Percentiles rank a stretch among this genome's conserved stretches.
These are phyloP conservation scores for Aquilaria sinensis DNA, from an alignment of 345 rosid species.

Conservation along the genomic window DNA sequence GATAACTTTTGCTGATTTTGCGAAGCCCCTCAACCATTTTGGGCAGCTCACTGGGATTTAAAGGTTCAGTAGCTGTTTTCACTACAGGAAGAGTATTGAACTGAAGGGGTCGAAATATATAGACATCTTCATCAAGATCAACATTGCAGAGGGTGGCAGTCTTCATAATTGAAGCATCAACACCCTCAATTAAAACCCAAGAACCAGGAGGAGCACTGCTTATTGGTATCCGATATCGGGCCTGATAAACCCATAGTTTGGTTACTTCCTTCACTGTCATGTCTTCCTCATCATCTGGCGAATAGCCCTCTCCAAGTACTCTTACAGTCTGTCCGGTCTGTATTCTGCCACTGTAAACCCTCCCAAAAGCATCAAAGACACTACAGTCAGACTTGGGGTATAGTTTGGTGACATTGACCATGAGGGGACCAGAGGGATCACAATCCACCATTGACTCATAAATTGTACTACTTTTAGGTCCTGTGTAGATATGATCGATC, in stretches of 20 bases:
- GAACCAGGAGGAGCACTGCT: slow-evolving; percentile 98
- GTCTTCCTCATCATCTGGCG: slow-evolving; percentile 97
- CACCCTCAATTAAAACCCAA: slow-evolving; percentile 97
- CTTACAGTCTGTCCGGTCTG: slow-evolving; percentile 90
- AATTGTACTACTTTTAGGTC: slow-evolving; percentile 62
- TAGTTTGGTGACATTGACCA: slow-evolving; percentile 92
- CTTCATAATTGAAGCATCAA: slow-evolving; percentile 95
- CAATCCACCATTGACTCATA: slow-evolving; percentile 82
- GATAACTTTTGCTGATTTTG: slow-evolving; percentile 98
- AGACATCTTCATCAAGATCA: slow-evolving; percentile 70
- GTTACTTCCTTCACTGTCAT: slow-evolving; percentile 94
- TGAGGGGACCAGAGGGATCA: slow-evolving; percentile 84
- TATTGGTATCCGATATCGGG: slow-evolving; percentile 83
- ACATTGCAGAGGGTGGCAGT: slow-evolving; percentile 83
- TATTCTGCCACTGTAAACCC: slow-evolving; percentile 88
- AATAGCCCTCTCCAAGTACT: slow-evolving; percentile 94
- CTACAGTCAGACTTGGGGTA: slow-evolving; percentile 98
- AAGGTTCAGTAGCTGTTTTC: slow-evolving; percentile 96
- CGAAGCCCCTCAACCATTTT: slow-evolving; percentile 99
- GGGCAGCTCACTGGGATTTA: slow-evolving; percentile 97
- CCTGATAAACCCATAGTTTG: slow-evolving; percentile 91
- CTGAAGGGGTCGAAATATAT: slow-evolving; percentile 81
- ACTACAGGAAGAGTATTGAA: slow-evolving; percentile 96
- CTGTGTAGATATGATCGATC: slow-evolving; percentile 78
- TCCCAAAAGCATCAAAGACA: slow-evolving; percentile 91